Conservation (phyloP, 2,329 filamentous ascomycete species). For the Arachnopeziza araneosa region DNA sequence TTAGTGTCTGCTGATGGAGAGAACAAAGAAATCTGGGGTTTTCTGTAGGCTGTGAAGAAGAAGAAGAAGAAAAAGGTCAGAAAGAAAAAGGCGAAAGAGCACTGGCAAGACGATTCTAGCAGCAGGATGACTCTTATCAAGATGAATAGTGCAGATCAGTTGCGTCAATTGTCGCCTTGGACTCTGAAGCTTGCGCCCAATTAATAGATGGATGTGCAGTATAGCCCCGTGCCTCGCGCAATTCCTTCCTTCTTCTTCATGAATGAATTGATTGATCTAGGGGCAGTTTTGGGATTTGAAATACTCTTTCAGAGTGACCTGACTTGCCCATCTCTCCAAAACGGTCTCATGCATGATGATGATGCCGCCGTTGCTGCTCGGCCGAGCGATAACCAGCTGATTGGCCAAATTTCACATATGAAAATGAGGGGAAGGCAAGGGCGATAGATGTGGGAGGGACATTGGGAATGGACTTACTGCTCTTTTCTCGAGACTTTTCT, state of each 20-base stretch:
- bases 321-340: not conserved
- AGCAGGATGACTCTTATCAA: not conserved
- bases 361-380: conserved; percentile 7
- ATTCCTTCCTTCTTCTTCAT: not conserved
- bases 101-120: not conserved
- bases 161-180: not conserved
- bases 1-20: not conserved
- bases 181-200: not conserved
- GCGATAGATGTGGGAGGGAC: not conserved
- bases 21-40: not conserved
- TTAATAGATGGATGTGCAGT: not conserved
- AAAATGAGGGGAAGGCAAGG: conserved; percentile 11
- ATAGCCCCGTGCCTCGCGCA: not conserved
- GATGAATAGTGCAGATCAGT: not conserved
- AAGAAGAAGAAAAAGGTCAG: not conserved
- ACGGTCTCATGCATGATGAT: conserved; percentile 3
- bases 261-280: not conserved
- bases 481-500: not conserved
- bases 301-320: not conserved
- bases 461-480: not conserved
- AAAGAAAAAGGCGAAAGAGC: too few species aligned
- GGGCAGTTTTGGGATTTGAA: not conserved
- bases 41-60: too few species aligned
- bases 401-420: conserved; percentile 12
- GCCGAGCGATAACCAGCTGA: conserved; percentile 18